Percentiles rank a stretch among this genome's conserved stretches.
phyloP scores from a whole-genome alignment of 176 grass and related monocot genomes.

The Triticum timopheevii region DNA sequence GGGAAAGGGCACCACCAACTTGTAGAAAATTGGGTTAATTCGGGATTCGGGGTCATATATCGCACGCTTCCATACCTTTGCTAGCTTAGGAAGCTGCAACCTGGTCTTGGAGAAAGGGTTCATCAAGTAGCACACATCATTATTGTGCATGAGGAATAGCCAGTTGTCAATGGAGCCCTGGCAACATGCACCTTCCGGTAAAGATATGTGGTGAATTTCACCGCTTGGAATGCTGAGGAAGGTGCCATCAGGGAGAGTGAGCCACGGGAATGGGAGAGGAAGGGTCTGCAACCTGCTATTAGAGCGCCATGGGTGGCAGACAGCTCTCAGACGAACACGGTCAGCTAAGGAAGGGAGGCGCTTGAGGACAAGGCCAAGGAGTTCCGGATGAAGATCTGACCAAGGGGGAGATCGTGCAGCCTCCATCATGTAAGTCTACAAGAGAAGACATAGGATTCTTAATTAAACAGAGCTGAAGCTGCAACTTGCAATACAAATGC shows the following conservation, averaged over 20 bases:
- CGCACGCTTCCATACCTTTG: background rate
- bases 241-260: background rate
- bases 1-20: background rate
- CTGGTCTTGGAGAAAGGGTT: too few relatives aligned
- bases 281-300: background rate
- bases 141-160: background rate
- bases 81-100: background rate
- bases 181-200: background rate
- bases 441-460: background rate
- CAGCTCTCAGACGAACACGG: background rate
- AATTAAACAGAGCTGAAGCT: background rate
- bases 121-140: background rate
- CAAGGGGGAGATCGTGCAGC: background rate
- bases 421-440: background rate
- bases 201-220: background rate
- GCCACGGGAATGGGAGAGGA: constrained; percentile 2
- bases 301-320: background rate
- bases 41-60: background rate
- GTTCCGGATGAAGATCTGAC: background rate
- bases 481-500: background rate
- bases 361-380: background rate
- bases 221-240: background rate
- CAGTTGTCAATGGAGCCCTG: constrained; percentile 1
- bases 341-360: background rate
- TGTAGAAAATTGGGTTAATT: background rate